phyloP scores from a whole-genome alignment of 345 rosid species.

The Citrus medica region DNA sequence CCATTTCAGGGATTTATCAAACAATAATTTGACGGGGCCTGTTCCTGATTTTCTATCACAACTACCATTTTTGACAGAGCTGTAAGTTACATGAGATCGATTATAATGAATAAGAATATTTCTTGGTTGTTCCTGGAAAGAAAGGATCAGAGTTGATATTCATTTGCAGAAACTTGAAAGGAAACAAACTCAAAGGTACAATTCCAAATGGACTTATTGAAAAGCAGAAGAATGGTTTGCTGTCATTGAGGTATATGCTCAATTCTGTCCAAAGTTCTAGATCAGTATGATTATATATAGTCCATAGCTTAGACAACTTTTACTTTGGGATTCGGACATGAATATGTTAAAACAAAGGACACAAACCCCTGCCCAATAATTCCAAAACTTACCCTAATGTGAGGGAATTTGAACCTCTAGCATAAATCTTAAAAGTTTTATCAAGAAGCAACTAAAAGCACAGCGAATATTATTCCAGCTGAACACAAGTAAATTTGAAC shows the following conservation, averaged over 20 bases:
- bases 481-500: too few species aligned
- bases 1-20: conserved; percentile 41
- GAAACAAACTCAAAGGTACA: conserved; percentile 46
- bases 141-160: not conserved
- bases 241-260: conserved; percentile 34
- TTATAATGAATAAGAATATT: not conserved
- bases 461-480: too few species aligned
- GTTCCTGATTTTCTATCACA: conserved; percentile 39
- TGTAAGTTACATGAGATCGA: conserved; percentile 29
- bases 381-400: too few species aligned
- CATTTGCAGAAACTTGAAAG: conserved; percentile 34
- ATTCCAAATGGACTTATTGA: conserved; percentile 44
- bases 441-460: too few species aligned
- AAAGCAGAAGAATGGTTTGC: conserved; percentile 26
- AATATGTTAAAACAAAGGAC: too few species aligned
- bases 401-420: too few species aligned
- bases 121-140: not conserved
- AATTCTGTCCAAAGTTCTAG: not conserved
- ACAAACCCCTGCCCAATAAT: too few species aligned
- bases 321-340: too few species aligned
- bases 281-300: not conserved
- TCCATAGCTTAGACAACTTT: not conserved
- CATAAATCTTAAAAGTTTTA: too few species aligned
- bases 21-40: conserved; percentile 41
- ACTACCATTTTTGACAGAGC: conserved; percentile 28